Evolutionary conservation across 2,329 filamentous ascomycete genomes (phyloP), one percentile per base, ranked within the genome.

Genomic region (Conoideocrella luteorostrata): DNA sequence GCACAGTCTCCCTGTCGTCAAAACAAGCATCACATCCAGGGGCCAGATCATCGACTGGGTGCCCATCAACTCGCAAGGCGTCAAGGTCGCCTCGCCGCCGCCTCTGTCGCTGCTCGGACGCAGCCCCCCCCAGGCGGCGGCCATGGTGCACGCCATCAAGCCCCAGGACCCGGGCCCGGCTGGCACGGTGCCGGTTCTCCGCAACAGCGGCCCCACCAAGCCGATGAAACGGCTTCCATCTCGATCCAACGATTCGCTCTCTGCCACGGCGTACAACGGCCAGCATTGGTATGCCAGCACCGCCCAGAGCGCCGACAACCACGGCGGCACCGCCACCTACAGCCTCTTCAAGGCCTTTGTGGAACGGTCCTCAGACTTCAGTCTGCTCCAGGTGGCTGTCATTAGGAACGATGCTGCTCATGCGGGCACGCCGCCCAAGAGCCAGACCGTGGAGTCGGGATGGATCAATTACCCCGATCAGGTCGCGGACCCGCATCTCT

Each of bases 41-140:
- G 52, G 52, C 36, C 50, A 49, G 28, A 39, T 47, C 9, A 39
- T 54, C 10, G 52, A 54, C 46, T 54, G 52, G 52, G 43, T 54
- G 12, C 39, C 43, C 21, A 21, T 46, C 20, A 46, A 43, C 3
- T 47, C 50, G 5, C 52, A 54, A 29, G 50, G 47, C 29, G 30
- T 24, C 18, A 29, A 33, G 15, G 39, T 50, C 30, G 48, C 48
- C 24, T 39, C 26, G 1, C 38, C 45, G 11, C 50, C 48, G 6
- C 46, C 48, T 15, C 44, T 28, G 4, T 15, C 39, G 9, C 17
- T 41, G 15, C 13, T 23, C 28, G 33, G 39, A 32, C 21, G 29
- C 26, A 35, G 9, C 11, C n/a, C 29, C 7, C 30, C 17, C 12
- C 36, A 45, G 15, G 28, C 17, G 15, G 28, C 17, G 5, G 43